phyloP scores from a whole-genome alignment of 129 eudicot species.

The Silybum marianum region DNA sequence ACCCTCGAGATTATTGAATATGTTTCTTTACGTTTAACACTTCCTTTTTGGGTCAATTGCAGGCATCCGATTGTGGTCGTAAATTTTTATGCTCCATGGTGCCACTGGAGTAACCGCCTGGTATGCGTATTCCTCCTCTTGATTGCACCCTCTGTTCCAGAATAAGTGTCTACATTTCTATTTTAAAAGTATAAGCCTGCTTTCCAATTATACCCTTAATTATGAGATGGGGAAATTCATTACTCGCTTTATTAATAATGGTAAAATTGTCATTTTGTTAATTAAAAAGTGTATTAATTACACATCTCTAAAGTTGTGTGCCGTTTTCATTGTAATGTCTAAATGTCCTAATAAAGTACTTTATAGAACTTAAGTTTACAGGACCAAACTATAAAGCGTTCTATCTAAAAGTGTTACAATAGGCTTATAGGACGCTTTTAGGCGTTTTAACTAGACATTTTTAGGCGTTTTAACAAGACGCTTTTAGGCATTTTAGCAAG shows the following conservation, averaged over 20 bases:
- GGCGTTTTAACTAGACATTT: too few species aligned
- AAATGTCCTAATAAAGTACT: too few species aligned
- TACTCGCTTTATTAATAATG: background rate
- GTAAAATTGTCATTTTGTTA: background rate
- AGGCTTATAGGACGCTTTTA: too few species aligned
- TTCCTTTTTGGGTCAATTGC: conserved; percentile 29
- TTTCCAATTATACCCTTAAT: background rate
- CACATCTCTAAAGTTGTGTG: background rate
- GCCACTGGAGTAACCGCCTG: conserved; percentile 85
- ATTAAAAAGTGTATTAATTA: background rate
- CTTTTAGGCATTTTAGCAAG: too few species aligned
- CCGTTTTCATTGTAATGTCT: background rate
- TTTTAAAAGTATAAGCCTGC: background rate
- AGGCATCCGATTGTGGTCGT: conserved; percentile 82
- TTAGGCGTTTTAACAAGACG: too few species aligned
- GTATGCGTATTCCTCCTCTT: conserved; percentile 35
- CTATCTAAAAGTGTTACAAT: too few species aligned
- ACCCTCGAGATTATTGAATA: background rate
- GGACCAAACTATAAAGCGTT: too few species aligned
- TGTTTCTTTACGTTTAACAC: background rate
- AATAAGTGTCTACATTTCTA: background rate
- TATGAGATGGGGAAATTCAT: background rate
- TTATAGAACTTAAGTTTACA: too few species aligned
- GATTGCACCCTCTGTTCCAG: background rate
- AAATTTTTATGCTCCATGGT: conserved; percentile 94